A percentile compares a stretch with the other conserved stretches of the same genome.
These are phyloP conservation scores for Fusarium napiforme DNA, from an alignment of 2,329 filamentous ascomycete genomes.

Conservation along the genomic window DNA sequence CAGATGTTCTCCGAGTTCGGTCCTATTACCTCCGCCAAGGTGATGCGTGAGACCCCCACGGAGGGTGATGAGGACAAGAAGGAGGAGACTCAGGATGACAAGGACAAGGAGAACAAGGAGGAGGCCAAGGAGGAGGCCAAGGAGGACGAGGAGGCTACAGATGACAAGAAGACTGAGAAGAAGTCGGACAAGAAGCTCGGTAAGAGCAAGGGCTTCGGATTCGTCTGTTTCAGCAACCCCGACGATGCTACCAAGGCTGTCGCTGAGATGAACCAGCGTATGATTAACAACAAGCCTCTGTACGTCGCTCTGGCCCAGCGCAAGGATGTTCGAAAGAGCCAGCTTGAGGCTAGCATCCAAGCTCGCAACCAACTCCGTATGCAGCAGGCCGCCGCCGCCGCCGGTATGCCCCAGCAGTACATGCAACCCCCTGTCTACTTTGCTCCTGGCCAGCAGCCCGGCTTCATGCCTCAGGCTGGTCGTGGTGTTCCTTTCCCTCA, in stretches of 20 bases:
- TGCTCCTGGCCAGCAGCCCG: slow-evolving; percentile 81
- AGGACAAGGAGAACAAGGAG: slow-evolving; percentile 60
- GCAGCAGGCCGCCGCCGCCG: slow-evolving; percentile 94
- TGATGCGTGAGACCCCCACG: slow-evolving; percentile 86
- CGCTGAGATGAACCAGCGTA: slow-evolving; percentile 99
- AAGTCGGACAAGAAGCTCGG: slow-evolving; percentile 76
- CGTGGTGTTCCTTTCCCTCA: slow-evolving; percentile 76
- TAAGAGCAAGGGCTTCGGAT: slow-evolving; percentile 99
- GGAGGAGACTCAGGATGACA: slow-evolving; percentile 61
- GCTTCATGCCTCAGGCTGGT: slow-evolving; percentile 72
- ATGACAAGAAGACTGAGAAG: slow-evolving; percentile 69
- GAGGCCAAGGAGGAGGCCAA: slow-evolving; percentile 61
- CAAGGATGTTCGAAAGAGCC: slow-evolving; percentile 99
- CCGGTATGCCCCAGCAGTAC: slow-evolving; percentile 86
- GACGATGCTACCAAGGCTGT: slow-evolving; percentile 99
- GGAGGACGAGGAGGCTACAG: slow-evolving; percentile 57
- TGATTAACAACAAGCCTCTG: slow-evolving; percentile 95
- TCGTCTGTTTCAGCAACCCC: slow-evolving; percentile 99
- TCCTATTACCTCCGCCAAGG: slow-evolving; percentile 97
- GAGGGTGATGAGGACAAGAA: slow-evolving; percentile 67
- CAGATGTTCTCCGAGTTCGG: slow-evolving; percentile 92
- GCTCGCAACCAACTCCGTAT: slow-evolving; percentile 98
- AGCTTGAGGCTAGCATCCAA: slow-evolving; percentile 99
- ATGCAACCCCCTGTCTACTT: slow-evolving; percentile 95
- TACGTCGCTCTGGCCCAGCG: slow-evolving; percentile 98